Base-by-base conservation (phyloP, 1,139 yeast species). In the Geotrichum cucujoidarum region DNA sequence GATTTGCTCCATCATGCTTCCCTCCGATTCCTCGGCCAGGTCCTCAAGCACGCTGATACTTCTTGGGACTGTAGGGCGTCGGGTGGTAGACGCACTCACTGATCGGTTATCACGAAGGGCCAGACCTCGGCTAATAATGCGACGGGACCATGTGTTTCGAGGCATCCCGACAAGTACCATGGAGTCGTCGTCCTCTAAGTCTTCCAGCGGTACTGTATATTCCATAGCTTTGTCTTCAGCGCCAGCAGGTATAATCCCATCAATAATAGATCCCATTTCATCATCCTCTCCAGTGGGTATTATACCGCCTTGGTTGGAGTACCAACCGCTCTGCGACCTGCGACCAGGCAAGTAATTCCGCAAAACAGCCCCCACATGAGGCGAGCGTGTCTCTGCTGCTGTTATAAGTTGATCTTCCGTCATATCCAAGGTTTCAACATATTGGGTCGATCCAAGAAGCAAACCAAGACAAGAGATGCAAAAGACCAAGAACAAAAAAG, bases 401-500 rank as follows among this genome's bases (percentile, higher is more conserved):
- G 27, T 16, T 14, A 30, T 16, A 11, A 36, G 27, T 6, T 36
- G 20, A 10, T 22, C 30, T 22, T 36, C 40, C 2, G 40, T n/a
- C 17, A 10, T 29, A 20, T 31, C 35, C n/a, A 11, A 17, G 6
- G 36, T 31, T 31, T 30, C 35, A 32, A 29, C 31, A 16, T 32
- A 32, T 20, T 16, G 11, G 10, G 11, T 16, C 5, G 40, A 17
- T n/a, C 11, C 11, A 10, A 31, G 34, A 7, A 13, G 24, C 25
- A 55, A 1, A 71, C 18, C 24, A 10, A 45, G 35, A 30, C 79
- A 71, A 6, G 67, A 52, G 0, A 58, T 45, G 0, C 74, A 71
- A 48, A 78, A 66, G 0, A 72, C 51, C 3, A 75, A 54, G 56
- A 78, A 78, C 0, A 75, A 65, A 55, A 72, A 75, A 62, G 71